Evolutionary conservation across 768 basidiomycete species (phyloP), one percentile per base, ranked within the genome.

Genomic region (Leccinum longicurvipes): DNA sequence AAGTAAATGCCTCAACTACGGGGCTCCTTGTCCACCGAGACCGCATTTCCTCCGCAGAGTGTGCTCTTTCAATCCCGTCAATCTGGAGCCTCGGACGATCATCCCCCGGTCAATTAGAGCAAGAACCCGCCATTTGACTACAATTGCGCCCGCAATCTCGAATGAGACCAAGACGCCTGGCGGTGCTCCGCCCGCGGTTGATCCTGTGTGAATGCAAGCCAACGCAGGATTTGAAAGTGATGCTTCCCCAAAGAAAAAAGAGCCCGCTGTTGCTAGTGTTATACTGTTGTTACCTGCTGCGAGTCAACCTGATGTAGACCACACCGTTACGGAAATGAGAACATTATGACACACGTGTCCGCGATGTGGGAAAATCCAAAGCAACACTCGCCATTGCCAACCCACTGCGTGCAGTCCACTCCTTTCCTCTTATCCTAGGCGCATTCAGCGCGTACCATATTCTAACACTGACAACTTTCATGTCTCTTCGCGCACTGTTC

Each of bases 401-500:
- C 11, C 24, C 41, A 11, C 7, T 57, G 55, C 12, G 28, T n/a
- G n/a, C n/a, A n/a, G n/a, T n/a, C n/a, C 23, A 10, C 47, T 54
- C 32, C 50, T 31, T 47, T 34, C 14, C 15, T 29, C 21, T 46
- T 46, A 27, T 17, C 23, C 24, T 31, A 14, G 8, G 54, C 41
- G 9, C 41, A 42, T 31, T 21, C n/a, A 1, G 42, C 28, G 23
- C 39, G 36, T 46, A 28, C n/a, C n/a, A n/a, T 14, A 27, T 3
- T 41, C 8, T n/a, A 31, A 14, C 31, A 34, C 15, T 34, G 15
- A 17, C 17, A 34, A 31, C 31, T 9, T 23, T 47, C 47, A 59
- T 91, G 89, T 81, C 80, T 54, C 67, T 91, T 62, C 85, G 80
- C 66, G 82, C 87, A 3, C 72, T 93, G 50, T 62, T 92, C 59